Evolutionary conservation across 192 early-diverging fungal genomes (phyloP).

Genomic region (Backusella tarrabulga): DNA sequence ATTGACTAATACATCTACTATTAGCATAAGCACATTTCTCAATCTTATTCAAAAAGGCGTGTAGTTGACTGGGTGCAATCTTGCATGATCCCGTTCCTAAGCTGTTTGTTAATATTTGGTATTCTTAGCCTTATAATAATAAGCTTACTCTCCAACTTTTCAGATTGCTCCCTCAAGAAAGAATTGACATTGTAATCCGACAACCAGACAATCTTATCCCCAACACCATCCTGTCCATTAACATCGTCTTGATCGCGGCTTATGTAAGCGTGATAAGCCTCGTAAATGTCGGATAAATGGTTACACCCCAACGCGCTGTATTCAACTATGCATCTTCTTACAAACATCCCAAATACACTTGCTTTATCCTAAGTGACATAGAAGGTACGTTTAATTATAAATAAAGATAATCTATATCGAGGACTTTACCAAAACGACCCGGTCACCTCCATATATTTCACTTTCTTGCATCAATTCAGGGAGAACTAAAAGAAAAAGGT

Average conservation of each 20-base stretch:
- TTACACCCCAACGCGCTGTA: background rate
- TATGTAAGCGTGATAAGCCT: background rate
- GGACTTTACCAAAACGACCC: background rate
- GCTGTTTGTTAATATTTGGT: background rate
- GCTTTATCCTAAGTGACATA: background rate
- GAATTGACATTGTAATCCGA: background rate
- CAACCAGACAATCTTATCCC: background rate
- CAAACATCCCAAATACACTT: slow-evolving; percentile 6
- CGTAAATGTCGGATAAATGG: background rate
- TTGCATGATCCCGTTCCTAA: background rate
- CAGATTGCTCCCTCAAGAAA: slow-evolving; percentile 1
- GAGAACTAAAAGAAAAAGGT: background rate
- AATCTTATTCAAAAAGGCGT: background rate
- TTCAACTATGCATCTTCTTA: background rate
- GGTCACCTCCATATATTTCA: background rate
- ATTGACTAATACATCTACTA: background rate
- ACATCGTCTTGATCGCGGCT: background rate
- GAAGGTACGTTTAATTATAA: too few relatives aligned
- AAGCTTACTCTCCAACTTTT: background rate
- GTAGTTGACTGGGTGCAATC: background rate
- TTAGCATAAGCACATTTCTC: background rate
- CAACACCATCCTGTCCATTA: background rate
- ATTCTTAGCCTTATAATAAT: background rate
- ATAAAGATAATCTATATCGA: background rate
- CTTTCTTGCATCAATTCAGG: background rate